A percentile compares a stretch with the other conserved stretches of the same genome.
Conservation (phyloP, 2,329 filamentous ascomycete species). For the Beauveria scarabaeidicola region DNA sequence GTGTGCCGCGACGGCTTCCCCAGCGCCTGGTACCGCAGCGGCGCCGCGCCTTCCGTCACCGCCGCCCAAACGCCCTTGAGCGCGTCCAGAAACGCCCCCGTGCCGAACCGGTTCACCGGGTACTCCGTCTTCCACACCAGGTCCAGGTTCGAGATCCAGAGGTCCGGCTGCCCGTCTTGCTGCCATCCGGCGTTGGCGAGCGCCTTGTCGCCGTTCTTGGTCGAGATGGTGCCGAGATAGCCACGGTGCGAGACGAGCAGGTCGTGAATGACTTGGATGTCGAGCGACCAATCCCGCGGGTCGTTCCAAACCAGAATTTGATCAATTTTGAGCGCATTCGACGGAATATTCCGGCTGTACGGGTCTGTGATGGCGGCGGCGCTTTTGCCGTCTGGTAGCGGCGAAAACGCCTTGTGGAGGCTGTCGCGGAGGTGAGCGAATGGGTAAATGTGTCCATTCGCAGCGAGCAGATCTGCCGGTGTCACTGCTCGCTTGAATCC, state of each 20-base stretch:
- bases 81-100: conserved; percentile 81
- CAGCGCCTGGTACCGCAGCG: conserved; percentile 56
- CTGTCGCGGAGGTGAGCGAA: conserved; percentile 47
- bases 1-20: conserved; percentile 76
- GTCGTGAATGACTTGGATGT: conserved; percentile 77
- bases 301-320: conserved; percentile 94
- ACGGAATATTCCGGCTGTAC: conserved; percentile 27
- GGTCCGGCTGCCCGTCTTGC: conserved; percentile 65
- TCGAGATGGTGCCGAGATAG: conserved; percentile 69
- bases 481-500: conserved; percentile 78
- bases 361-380: conserved; percentile 23
- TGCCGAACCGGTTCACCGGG: conserved; percentile 77
- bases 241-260: conserved; percentile 72
- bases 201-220: conserved; percentile 55
- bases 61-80: conserved; percentile 71
- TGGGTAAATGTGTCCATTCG: conserved; percentile 71
- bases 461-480: conserved; percentile 71
- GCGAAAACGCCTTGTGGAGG: conserved; percentile 21
- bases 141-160: conserved; percentile 89
- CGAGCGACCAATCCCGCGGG: conserved; percentile 90
- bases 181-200: conserved; percentile 73
- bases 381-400: conserved; percentile 26
- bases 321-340: conserved; percentile 62
- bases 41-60: conserved; percentile 50
- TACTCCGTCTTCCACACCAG: conserved; percentile 82